These are phyloP conservation scores for Lyophyllum atratum DNA, from an alignment of 768 basidiomycete genomes.

Conservation along the genomic window DNA sequence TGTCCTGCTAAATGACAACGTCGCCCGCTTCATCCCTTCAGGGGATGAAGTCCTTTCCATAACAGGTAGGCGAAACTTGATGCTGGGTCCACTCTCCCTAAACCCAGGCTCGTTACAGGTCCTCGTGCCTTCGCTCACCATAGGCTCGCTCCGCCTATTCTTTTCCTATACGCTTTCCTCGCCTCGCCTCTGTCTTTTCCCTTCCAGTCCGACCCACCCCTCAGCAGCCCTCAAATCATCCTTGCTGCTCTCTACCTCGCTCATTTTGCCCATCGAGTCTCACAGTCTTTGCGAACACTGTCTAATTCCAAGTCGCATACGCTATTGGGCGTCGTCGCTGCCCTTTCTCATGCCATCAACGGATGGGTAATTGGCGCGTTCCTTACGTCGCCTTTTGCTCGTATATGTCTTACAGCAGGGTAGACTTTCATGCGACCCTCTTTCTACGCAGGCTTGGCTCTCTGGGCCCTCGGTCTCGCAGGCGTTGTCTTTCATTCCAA, in stretches of 20 bases:
- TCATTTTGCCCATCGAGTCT: constrained; percentile 86
- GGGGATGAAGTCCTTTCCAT: not conserved
- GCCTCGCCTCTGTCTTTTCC: constrained; percentile 49
- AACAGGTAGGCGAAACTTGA: not conserved
- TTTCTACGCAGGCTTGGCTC: constrained; percentile 63
- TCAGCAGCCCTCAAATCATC: constrained; percentile 44
- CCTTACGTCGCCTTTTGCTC: constrained; percentile 57
- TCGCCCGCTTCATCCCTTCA: constrained; percentile 68
- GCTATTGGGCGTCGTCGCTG: constrained; percentile 51
- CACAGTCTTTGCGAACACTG: constrained; percentile 70
- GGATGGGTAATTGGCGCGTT: constrained; percentile 69
- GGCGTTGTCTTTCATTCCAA: constrained; percentile 91
- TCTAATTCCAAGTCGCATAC: constrained; percentile 75
- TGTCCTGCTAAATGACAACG: constrained; percentile 54
- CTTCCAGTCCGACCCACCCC: constrained; percentile 26
- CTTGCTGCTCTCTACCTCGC: constrained; percentile 59
- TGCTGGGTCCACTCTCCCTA: not conserved
- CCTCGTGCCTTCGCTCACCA: constrained; percentile 61
- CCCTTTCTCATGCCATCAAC: constrained; percentile 71
- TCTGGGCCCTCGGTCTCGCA: constrained; percentile 71
- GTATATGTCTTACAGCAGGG: constrained; percentile 38
- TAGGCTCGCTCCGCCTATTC: constrained; percentile 64
- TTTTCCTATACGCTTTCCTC: constrained; percentile 50
- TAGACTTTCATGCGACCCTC: constrained; percentile 26
- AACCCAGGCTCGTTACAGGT: not conserved